Evolutionary conservation across 345 rosid species (phyloP), one percentile per base, ranked within the genome.

Genomic region (Euphorbia tirucalli): DNA sequence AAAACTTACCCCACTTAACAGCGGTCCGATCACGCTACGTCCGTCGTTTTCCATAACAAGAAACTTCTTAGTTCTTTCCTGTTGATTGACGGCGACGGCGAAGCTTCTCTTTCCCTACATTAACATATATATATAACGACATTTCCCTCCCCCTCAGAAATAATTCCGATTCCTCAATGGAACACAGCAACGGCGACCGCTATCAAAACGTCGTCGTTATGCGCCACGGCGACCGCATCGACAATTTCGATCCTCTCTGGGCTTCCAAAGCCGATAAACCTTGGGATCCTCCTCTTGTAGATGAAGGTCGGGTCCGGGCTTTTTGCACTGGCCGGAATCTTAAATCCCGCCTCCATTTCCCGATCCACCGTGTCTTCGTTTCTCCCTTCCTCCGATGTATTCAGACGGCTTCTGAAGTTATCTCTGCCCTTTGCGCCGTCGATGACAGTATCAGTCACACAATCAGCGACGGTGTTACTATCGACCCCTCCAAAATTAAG

Each of bases 181-280:
- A 44, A 15, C 21, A 11, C 61, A 7, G 24, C 50, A 11, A 7
- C 64, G 14, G 22, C 30, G 22, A 24, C 30, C 31, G 10, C 25
- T 61, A 66, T 78, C 98, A 91, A 65, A 81, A 87, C 78, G 82
- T 94, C 30, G 70, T 94, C 74, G 92, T 94, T n/a, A 86, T 94
- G 92, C 84, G 98, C 61, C 98, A 92, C 78, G 97, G 97, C 7
- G 93, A 92, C 71, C 93, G 97, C 15, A 68, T 88, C 59, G 97
- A 94, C 79, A 86, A 81, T 71, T 70, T 81, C 75, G 89, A 87
- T 7, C 87, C 84, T 1, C 68, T 67, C 1, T 94, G 97, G 96
- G 75, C 77, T 3, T 49, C 72, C n/a, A 83, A 81, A 3, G 97
- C 98, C 3, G 71, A 73, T 7, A 77, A 86, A 65, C 95, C 90